These are phyloP conservation scores for Eimeria brunetti DNA, from an alignment of 169 alveolate genomes.

Conservation along the genomic window DNA sequence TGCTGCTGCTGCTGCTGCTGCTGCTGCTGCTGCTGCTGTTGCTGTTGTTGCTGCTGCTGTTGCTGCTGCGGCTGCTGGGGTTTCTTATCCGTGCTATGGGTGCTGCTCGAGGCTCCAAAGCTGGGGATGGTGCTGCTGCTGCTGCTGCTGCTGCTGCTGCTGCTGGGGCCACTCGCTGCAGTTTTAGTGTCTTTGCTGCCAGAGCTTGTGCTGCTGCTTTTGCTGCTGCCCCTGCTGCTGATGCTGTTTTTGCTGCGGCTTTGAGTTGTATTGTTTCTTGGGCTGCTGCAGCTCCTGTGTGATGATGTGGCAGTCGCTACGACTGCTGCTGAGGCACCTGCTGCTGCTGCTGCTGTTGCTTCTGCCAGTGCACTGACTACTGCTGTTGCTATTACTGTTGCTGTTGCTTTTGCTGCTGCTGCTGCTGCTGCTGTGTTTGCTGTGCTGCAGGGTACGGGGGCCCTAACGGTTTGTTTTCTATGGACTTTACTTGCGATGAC, in stretches of 20 bases:
- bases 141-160: not conserved
- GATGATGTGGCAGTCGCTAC: not conserved
- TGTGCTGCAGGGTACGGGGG: constrained; percentile 33
- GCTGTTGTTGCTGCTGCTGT: constrained; percentile 26
- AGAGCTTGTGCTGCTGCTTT: not conserved
- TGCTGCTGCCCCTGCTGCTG: not conserved
- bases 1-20: constrained; percentile 21
- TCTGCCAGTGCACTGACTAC: not conserved
- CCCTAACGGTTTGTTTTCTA: not conserved
- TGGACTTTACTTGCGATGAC: not conserved
- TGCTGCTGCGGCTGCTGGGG: constrained; percentile 8
- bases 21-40: not conserved
- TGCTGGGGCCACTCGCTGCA: not conserved
- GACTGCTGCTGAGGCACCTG: not conserved
- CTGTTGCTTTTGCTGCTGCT: not conserved
- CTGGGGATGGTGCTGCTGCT: not conserved
- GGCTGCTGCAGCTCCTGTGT: not conserved
- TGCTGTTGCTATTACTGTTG: not conserved
- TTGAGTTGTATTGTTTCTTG: not conserved
- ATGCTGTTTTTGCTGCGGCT: not conserved
- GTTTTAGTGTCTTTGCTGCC: not conserved
- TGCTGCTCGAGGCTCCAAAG: not conserved
- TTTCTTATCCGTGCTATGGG: not conserved
- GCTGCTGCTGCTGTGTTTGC: constrained; percentile 20
- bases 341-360: not conserved